A percentile compares a stretch with the other conserved stretches of the same genome.
These are phyloP conservation scores for Viola pubescens DNA, from an alignment of 441 rosid species.

Conservation along the genomic window DNA sequence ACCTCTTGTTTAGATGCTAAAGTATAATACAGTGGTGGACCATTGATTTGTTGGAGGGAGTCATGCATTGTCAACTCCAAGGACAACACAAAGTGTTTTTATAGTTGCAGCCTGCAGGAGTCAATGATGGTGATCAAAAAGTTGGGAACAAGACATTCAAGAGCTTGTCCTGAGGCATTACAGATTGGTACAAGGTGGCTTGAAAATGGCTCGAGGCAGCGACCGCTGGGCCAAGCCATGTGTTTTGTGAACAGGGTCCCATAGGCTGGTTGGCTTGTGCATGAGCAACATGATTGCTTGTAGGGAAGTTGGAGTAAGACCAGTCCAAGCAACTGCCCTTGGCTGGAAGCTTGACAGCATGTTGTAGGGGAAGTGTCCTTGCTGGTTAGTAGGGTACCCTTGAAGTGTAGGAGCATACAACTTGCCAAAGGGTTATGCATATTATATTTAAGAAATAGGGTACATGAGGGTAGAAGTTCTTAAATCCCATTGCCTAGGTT, in stretches of 20 bases:
- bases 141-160: constrained; percentile 5
- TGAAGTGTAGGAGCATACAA: background rate
- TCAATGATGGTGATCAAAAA: background rate
- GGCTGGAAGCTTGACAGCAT: constrained; percentile 14
- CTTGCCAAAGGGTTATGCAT: background rate
- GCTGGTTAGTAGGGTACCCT: constrained; percentile 9
- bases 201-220: constrained; percentile 11
- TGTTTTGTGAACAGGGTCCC: background rate
- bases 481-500: background rate
- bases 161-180: constrained; percentile 6
- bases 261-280: constrained; percentile 1
- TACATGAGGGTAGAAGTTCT: too few species aligned
- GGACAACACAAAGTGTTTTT: background rate
- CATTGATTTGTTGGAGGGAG: constrained; percentile 10
- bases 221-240: background rate
- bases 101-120: background rate
- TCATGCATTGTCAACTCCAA: constrained; percentile 9
- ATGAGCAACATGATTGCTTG: constrained; percentile 14
- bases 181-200: constrained; percentile 21
- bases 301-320: constrained; percentile 15
- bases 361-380: background rate
- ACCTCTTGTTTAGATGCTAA: background rate
- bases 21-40: constrained; percentile 19
- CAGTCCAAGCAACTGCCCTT: constrained; percentile 1
- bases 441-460: background rate